Base-by-base conservation (phyloP, 768 basidiomycete genomes). In the Plicaturopsis crispa region DNA sequence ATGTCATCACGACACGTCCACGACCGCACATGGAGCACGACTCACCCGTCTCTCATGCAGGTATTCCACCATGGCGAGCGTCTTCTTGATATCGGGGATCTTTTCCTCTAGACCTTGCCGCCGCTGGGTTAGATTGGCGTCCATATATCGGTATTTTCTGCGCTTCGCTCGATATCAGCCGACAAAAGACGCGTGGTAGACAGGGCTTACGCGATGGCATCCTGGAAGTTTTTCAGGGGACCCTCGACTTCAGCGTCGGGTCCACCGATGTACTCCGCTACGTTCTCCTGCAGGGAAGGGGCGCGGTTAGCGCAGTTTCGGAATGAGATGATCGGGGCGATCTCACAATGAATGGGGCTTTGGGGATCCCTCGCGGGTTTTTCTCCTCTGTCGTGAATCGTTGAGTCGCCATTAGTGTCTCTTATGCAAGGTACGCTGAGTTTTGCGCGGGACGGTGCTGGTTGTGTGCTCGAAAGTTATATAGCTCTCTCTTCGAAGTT, bases 131-230 rank as follows among this genome's bases (percentile, higher is more conserved):
- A 93, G 67, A 54, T 79, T 92, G 12, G 77, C 65, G 49, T 98
- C 94, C 94, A 99, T 98, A 63, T 94, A 97, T 35, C 87, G 84
- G 69, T 99, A 98, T 70, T 99, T 98, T 50, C 94, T 99, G 65
- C 53, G 57, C 34, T 44, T 31, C 34, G 26, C 31, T 6, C 46
- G 31, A 45, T 43, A 46, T 38, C 26, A 39, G 36, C 24, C 37
- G 20, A 31, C 19, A 45, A 39, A 28, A 38, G 42, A 39, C 24
- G 23, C 20, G 24, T 34, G 23, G 36, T 26, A 24, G 23, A 26
- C 40, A 30, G 20, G 8, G 65, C 92, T 62, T 66, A 97, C 93
- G 92, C 86, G 59, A 96, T 73, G 17, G 89, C 91, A 62, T 94
- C 91, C 54, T 96, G 88, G 54, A 97, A 85, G 31, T 68, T 69